Base-by-base conservation (phyloP, 192 early-diverging fungal genomes). In the Jimgerdemannia flammicorona region DNA sequence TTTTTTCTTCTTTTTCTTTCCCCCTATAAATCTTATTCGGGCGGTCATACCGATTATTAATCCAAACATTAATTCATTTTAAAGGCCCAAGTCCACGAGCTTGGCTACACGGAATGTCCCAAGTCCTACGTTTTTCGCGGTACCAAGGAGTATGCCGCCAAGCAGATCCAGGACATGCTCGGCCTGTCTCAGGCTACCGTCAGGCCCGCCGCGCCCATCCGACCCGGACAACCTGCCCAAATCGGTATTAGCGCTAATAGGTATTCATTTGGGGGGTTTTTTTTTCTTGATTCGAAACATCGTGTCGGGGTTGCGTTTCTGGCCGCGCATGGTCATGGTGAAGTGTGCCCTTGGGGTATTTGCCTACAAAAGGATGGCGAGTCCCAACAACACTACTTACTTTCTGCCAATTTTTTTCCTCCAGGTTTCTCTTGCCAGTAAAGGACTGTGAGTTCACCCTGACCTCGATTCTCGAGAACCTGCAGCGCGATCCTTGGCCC, bases 61-160 rank as follows among this genome's bases (percentile, higher is more conserved):
- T n/a, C n/a, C n/a, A n/a, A n/a, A n/a, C n/a, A n/a, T n/a, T n/a
- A n/a, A n/a, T n/a, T n/a, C n/a, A n/a, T n/a, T n/a, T n/a, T n/a
- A n/a, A n/a, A 92, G 94, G 86, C 92, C 69, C 97, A 99, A 86
- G 92, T 99, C 69, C 96, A 98, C 82, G 98, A 99, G 85, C 86
- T 99, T 19, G 98, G 96, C 40, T 96, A 96, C 80, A 86, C 87
- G 65, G 97, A 98, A 49, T 98, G 97, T 76, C 96, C 96, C 70
- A 99, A 99, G 80, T 97, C 96, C 43, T 96, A 95, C 83, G 95
- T 99, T 18, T 99, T 99, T 86, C 91, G 96, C 71, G 98, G 98
- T 14, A 90, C 92, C 76, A 99, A 99, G 85, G 97, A 99, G 66
- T 99, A 98, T 83, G 85, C 89, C 40, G 87, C 90, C 72, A 97